These are phyloP conservation scores for Castanopsis chinensis DNA, from an alignment of 306 rosid genomes.

Conservation along the genomic window DNA sequence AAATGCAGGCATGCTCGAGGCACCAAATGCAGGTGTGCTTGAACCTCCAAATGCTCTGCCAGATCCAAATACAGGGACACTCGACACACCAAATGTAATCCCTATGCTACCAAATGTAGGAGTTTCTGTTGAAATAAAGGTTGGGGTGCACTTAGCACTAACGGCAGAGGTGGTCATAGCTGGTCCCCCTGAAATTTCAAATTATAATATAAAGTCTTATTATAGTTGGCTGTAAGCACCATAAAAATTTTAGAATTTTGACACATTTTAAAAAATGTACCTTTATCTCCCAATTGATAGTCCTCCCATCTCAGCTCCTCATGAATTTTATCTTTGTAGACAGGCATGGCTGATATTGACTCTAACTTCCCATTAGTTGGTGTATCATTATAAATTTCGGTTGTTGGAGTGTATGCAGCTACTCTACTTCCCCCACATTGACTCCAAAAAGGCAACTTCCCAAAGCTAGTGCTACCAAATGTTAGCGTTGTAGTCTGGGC, in stretches of 20 bases:
- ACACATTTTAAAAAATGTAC: slow-evolving; percentile 21
- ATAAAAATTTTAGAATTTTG: not conserved
- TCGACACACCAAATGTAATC: slow-evolving; percentile 60
- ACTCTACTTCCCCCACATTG: slow-evolving; percentile 90
- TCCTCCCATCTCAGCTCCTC: slow-evolving; percentile 99
- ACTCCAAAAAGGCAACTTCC: slow-evolving; percentile 62
- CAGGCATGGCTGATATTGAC: slow-evolving; percentile 94
- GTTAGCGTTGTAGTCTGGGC: slow-evolving; percentile 58
- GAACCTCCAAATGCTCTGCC: slow-evolving; percentile 78
- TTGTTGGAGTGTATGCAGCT: slow-evolving; percentile 62
- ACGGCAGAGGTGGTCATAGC: too few relatives aligned
- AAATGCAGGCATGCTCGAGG: slow-evolving; percentile 38
- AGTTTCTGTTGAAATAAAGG: slow-evolving; percentile 63
- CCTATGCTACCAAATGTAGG: slow-evolving; percentile 71
- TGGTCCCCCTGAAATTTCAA: slow-evolving; percentile 72
- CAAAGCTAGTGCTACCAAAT: slow-evolving; percentile 61
- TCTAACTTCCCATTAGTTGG: slow-evolving; percentile 60
- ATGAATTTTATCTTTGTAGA: slow-evolving; percentile 85
- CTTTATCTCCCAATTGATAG: slow-evolving; percentile 92
- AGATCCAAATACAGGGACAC: slow-evolving; percentile 61
- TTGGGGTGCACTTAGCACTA: slow-evolving; percentile 40
- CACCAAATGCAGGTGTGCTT: slow-evolving; percentile 43
- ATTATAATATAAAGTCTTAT: slow-evolving; percentile 8
- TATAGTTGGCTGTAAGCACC: not conserved
- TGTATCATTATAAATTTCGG: slow-evolving; percentile 65